A percentile compares a stretch with the other conserved stretches of the same genome.
phyloP scores from a whole-genome alignment of 2,329 filamentous ascomycete genomes.

The Orbilia brochopaga region DNA sequence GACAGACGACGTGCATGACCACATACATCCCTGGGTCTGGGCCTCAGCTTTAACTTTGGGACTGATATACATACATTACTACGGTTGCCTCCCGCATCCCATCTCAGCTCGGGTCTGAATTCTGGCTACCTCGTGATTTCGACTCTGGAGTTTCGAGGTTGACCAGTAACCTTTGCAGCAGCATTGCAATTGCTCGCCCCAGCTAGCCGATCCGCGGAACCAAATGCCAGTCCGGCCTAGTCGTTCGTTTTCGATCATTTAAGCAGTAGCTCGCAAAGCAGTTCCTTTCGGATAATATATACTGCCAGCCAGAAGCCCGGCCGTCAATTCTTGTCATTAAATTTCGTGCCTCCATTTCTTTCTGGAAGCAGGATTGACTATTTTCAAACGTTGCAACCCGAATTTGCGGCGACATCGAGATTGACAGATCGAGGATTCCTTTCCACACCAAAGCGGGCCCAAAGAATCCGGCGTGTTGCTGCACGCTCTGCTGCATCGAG shows the following conservation, averaged over 20 bases:
- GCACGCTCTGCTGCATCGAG: slow-evolving; percentile 22
- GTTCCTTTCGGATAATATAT: slow-evolving; percentile 15
- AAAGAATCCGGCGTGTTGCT: slow-evolving; percentile 27
- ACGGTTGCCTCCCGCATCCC: slow-evolving; percentile 2
- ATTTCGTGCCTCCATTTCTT: neutral
- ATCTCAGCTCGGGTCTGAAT: slow-evolving; percentile 37
- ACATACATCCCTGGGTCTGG: slow-evolving; percentile 25
- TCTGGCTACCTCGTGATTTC: slow-evolving; percentile 37
- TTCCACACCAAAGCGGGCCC: neutral
- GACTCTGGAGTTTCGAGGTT: slow-evolving; percentile 7
- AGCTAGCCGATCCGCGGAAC: slow-evolving; percentile 35
- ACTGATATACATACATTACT: slow-evolving; percentile 41
- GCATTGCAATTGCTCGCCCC: too few species aligned
- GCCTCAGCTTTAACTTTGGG: slow-evolving; percentile 19
- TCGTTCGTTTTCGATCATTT: slow-evolving; percentile 25
- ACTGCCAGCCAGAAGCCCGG: too few species aligned
- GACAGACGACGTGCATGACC: slow-evolving; percentile 39
- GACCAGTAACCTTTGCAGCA: too few species aligned
- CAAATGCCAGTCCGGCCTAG: slow-evolving; percentile 25
- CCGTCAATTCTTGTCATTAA: slow-evolving; percentile 7
- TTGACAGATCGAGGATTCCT: slow-evolving; percentile 30
- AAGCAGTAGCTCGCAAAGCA: slow-evolving; percentile 11
- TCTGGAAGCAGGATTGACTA: slow-evolving; percentile 23
- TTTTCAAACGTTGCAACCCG: neutral
- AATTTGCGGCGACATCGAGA: too few species aligned